phyloP scores from a whole-genome alignment of 2,329 filamentous ascomycete genomes.

The Neofusicoccum cordaticola region DNA sequence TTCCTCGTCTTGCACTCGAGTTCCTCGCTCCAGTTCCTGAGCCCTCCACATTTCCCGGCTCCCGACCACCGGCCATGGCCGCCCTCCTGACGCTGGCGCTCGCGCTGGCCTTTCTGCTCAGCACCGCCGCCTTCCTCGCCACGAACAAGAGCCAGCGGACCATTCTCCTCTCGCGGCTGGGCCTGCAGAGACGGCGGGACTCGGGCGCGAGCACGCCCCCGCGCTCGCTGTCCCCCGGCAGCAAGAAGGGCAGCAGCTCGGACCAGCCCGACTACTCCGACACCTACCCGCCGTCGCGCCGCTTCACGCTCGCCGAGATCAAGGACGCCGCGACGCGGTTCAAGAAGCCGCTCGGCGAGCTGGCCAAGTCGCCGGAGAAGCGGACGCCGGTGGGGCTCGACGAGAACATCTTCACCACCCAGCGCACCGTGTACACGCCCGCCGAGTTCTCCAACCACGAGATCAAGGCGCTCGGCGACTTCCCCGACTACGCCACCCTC shows the following conservation, averaged over 20 bases:
- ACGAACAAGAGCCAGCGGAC: conserved; percentile 37
- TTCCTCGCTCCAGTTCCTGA: background rate
- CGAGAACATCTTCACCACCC: conserved; percentile 27
- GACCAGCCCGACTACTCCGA: conserved; percentile 42
- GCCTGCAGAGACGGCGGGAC: conserved; percentile 36
- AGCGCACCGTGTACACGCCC: conserved; percentile 50
- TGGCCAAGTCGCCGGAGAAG: conserved; percentile 22
- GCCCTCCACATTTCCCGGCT: background rate
- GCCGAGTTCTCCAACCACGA: conserved; percentile 71
- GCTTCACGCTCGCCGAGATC: conserved; percentile 44
- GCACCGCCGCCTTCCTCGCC: conserved; percentile 27
- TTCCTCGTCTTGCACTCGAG: background rate
- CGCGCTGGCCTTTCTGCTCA: conserved; percentile 30
- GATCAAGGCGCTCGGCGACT: conserved; percentile 67
- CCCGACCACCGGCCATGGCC: conserved; percentile 21
- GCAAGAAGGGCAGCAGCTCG: conserved; percentile 34
- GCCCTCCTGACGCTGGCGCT: conserved; percentile 26
- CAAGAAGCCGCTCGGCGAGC: conserved; percentile 25
- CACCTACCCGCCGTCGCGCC: conserved; percentile 53
- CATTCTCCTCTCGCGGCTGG: conserved; percentile 39
- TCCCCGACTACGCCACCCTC: conserved; percentile 73
- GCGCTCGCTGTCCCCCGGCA: conserved; percentile 50
- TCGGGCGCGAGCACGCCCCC: conserved; percentile 54
- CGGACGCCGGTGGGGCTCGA: conserved; percentile 24
- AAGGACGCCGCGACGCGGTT: conserved; percentile 25